phyloP scores from a whole-genome alignment of 2,329 filamentous ascomycete genomes.

The Botrytis galanthina region DNA sequence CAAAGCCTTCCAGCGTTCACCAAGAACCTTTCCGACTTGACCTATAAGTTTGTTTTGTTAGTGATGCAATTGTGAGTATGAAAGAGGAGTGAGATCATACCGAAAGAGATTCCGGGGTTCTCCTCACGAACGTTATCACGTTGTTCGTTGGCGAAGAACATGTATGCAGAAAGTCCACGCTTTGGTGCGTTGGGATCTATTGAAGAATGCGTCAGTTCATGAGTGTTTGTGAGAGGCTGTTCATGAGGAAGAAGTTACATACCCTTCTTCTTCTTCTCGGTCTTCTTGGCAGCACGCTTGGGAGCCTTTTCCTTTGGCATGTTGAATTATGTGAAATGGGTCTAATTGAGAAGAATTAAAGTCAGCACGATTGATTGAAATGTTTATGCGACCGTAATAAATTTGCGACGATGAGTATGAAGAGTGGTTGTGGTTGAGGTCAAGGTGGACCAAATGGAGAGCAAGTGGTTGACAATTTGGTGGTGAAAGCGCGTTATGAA shows the following conservation, averaged over 20 bases:
- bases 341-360: conserved; percentile 27
- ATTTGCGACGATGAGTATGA: conserved; percentile 18
- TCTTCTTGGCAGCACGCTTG: conserved; percentile 60
- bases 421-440: conserved; percentile 23
- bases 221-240: conserved; percentile 13
- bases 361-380: conserved; percentile 24
- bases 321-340: conserved; percentile 36
- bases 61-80: conserved; percentile 1
- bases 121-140: conserved; percentile 97
- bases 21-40: conserved; percentile 96
- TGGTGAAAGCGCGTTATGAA: conserved; percentile 15
- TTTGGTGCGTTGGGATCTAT: conserved; percentile 93
- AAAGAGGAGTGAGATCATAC: conserved; percentile 51
- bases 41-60: conserved; percentile 47
- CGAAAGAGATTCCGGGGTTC: conserved; percentile 96
- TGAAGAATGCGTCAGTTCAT: conserved; percentile 17
- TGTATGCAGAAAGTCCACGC: conserved; percentile 98
- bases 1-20: conserved; percentile 97
- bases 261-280: conserved; percentile 75
- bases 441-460: neutral
- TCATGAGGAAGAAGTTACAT: conserved; percentile 32
- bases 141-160: conserved; percentile 99
- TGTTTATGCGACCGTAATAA: conserved; percentile 23
- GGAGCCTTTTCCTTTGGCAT: conserved; percentile 69
- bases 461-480: neutral